Conservation (phyloP, 768 basidiomycete genomes). For the Fomitopsis pulvina region DNA sequence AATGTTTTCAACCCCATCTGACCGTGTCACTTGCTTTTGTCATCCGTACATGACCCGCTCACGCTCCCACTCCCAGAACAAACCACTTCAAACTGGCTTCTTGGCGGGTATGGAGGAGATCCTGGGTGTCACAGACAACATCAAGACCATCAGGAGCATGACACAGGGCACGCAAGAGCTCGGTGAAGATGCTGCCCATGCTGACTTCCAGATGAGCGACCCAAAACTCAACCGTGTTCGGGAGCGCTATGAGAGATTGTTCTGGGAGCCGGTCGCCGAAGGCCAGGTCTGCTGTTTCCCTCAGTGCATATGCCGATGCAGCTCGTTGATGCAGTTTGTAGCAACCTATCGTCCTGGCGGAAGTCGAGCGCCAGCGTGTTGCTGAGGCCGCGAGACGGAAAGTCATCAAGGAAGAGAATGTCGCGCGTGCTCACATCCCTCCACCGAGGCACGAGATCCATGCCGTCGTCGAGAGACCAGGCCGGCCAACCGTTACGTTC, state of each 20-base stretch:
- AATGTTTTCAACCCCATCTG: conserved; percentile 70
- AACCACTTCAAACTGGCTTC: conserved; percentile 74
- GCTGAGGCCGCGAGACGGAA: conserved; percentile 26
- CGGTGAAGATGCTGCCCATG: conserved; percentile 49
- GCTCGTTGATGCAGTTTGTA: conserved; percentile 20
- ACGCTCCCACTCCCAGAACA: conserved; percentile 40
- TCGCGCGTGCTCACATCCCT: conserved; percentile 26
- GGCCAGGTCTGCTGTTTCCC: conserved; percentile 42
- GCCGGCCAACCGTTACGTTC: conserved; percentile 56
- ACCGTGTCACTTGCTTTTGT: conserved; percentile 16
- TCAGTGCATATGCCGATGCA: background rate
- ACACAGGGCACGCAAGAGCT: conserved; percentile 11
- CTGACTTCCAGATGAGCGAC: conserved; percentile 57
- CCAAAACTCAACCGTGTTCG: conserved; percentile 50
- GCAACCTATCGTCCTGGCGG: conserved; percentile 58
- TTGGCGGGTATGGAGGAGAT: conserved; percentile 73
- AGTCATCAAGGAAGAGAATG: conserved; percentile 37
- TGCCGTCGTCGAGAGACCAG: conserved; percentile 23
- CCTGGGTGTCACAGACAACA: conserved; percentile 44
- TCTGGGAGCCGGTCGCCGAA: conserved; percentile 77
- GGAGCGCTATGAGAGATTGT: conserved; percentile 61
- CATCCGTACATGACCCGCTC: conserved; percentile 4
- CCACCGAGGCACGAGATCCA: background rate
- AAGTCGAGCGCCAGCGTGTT: conserved; percentile 35
- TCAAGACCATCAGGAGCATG: background rate